These are phyloP conservation scores for Brassica balearica DNA, from an alignment of 441 rosid species.

Conservation along the genomic window DNA sequence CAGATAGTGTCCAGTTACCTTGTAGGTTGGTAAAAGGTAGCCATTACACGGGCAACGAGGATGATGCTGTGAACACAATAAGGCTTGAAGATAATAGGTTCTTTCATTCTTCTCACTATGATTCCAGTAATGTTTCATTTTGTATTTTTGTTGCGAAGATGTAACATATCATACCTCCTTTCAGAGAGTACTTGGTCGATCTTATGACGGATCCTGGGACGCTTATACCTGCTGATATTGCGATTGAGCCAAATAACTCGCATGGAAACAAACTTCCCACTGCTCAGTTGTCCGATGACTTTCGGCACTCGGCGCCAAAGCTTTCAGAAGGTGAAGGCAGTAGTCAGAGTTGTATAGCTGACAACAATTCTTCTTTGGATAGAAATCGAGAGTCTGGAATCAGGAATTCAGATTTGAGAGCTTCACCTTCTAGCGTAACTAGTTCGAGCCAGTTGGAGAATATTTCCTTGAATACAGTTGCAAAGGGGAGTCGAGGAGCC, in stretches of 20 bases:
- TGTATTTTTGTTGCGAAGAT: conserved; percentile 15
- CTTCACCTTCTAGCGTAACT: conserved; percentile 54
- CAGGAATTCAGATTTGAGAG: conserved; percentile 56
- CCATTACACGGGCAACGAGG: conserved; percentile 97
- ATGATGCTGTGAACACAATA: conserved; percentile 95
- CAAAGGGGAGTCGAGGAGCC: conserved; percentile 71
- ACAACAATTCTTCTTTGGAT: conserved; percentile 46
- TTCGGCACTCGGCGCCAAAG: conserved; percentile 53
- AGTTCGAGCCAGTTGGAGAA: conserved; percentile 62
- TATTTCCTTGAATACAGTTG: conserved; percentile 54
- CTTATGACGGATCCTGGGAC: conserved; percentile 99
- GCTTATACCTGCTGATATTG: conserved; percentile 92
- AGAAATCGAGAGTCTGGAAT: conserved; percentile 50
- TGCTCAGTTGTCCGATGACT: conserved; percentile 52
- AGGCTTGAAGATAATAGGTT: conserved; percentile 92
- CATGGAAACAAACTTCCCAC: conserved; percentile 56
- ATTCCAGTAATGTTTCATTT: conserved; percentile 15
- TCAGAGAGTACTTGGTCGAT: conserved; percentile 99
- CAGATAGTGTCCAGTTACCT: conserved; percentile 80
- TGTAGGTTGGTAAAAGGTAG: conserved; percentile 98
- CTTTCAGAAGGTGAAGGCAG: conserved; percentile 72
- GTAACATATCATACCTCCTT: conserved; percentile 44
- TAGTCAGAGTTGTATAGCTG: conserved; percentile 56
- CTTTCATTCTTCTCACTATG: conserved; percentile 36
- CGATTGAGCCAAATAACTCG: conserved; percentile 58